phyloP scores from a whole-genome alignment of 306 rosid genomes.

The Senna siamea region DNA sequence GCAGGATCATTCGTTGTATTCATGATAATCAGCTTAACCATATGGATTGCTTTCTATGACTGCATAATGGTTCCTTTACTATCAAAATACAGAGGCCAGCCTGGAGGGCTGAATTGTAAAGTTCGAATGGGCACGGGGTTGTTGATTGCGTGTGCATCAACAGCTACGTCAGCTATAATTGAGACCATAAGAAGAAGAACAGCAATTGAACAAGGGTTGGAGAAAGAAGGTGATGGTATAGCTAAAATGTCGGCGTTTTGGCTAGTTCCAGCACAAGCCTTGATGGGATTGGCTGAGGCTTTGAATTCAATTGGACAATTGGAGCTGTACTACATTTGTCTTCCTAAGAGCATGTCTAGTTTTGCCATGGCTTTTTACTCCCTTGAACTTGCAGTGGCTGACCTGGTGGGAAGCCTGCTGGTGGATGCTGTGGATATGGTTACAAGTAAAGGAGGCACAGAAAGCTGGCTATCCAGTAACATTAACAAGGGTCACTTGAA shows the following conservation, averaged over 20 bases:
- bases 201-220: conserved; percentile 42
- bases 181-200: conserved; percentile 41
- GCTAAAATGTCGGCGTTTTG: conserved; percentile 50
- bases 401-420: conserved; percentile 30
- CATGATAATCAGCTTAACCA: conserved; percentile 38
- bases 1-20: conserved; percentile 52
- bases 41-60: conserved; percentile 40
- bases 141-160: neutral
- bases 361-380: conserved; percentile 52
- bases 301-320: conserved; percentile 48
- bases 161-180: neutral
- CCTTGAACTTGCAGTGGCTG: conserved; percentile 42
- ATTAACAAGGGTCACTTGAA: conserved; percentile 54
- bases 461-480: conserved; percentile 59
- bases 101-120: neutral
- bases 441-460: conserved; percentile 42
- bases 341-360: conserved; percentile 55
- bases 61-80: conserved; percentile 37
- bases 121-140: conserved; percentile 28
- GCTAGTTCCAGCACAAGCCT: conserved; percentile 46
- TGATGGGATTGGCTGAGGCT: conserved; percentile 46
- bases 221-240: conserved; percentile 34
- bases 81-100: neutral
- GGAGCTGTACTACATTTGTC: conserved; percentile 48
- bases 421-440: conserved; percentile 45